phyloP scores from a whole-genome alignment of 2,329 filamentous ascomycete genomes.

The Lecanosticta acicola region DNA sequence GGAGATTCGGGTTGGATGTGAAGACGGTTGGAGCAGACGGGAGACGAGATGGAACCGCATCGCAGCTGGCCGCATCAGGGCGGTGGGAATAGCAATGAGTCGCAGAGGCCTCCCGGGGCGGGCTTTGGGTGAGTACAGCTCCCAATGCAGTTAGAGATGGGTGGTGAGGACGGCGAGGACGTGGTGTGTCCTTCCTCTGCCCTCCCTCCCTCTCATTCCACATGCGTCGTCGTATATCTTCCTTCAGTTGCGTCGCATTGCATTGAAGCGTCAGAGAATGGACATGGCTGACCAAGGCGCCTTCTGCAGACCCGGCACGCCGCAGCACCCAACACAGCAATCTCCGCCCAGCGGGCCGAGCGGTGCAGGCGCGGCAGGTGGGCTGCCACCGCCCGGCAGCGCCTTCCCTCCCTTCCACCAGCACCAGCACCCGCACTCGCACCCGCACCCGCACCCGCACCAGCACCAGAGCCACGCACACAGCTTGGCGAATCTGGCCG shows the following conservation, averaged over 20 bases:
- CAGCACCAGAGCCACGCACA: conserved; percentile 39
- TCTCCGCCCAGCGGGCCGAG: conserved; percentile 31
- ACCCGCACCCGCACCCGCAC: too few species aligned
- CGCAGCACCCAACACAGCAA: conserved; percentile 30
- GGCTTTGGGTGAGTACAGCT: conserved; percentile 28
- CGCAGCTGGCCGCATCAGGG: conserved; percentile 28
- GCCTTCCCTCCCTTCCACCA: conserved; percentile 40
- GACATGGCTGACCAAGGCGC: conserved; percentile 7
- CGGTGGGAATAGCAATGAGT: conserved; percentile 19
- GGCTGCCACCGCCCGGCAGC: conserved; percentile 32
- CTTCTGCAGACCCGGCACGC: conserved; percentile 18
- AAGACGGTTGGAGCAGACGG: neutral
- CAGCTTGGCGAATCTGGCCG: conserved; percentile 41
- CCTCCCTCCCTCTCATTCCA: neutral
- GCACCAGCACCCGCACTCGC: too few species aligned
- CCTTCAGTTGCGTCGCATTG: neutral
- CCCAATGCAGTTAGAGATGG: neutral
- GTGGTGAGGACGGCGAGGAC: neutral
- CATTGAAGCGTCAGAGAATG: too few species aligned
- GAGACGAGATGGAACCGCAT: conserved; percentile 20
- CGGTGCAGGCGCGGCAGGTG: too few species aligned
- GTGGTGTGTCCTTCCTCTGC: neutral
- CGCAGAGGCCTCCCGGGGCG: conserved; percentile 23
- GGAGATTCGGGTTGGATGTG: neutral
- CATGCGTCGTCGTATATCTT: neutral